Evolutionary conservation across 176 grass and related monocot genomes (phyloP).

Genomic region (Lolium perenne): DNA sequence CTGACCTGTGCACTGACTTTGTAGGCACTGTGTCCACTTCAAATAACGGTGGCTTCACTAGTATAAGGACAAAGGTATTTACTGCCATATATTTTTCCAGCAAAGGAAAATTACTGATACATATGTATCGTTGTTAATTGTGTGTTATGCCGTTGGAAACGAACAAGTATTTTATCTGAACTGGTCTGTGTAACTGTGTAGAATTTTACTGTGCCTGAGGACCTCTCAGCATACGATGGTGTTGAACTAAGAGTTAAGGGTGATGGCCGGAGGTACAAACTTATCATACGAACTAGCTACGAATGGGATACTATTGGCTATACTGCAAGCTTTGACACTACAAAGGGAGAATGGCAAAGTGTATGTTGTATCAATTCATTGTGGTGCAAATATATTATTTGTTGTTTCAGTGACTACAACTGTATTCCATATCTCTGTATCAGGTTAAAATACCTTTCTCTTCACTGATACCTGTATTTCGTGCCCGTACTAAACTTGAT

Average conservation of each 20-base stretch:
- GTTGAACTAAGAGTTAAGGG: slow-evolving; percentile 93
- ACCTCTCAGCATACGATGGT: slow-evolving; percentile 92
- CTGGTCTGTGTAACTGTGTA: slow-evolving; percentile 39
- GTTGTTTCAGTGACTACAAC: slow-evolving; percentile 25
- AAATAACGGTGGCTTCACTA: slow-evolving; percentile 97
- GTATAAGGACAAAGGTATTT: slow-evolving; percentile 97
- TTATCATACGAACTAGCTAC: slow-evolving; percentile 82
- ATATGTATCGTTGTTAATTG: slow-evolving; percentile 36
- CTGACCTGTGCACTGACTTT: not conserved
- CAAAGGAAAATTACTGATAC: not conserved
- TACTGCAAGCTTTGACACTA: slow-evolving; percentile 83
- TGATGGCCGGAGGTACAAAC: slow-evolving; percentile 83
- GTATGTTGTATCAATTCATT: slow-evolving; percentile 51
- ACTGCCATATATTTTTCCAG: slow-evolving; percentile 23
- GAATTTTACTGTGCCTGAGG: slow-evolving; percentile 86
- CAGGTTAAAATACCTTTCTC: slow-evolving; percentile 87
- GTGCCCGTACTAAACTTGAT: slow-evolving; percentile 84
- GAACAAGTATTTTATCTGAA: not conserved
- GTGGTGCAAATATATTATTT: slow-evolving; percentile 18
- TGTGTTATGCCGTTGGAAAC: not conserved
- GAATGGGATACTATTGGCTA: slow-evolving; percentile 96
- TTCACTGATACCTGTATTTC: slow-evolving; percentile 80
- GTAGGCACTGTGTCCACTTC: slow-evolving; percentile 88
- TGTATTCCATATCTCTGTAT: slow-evolving; percentile 39
- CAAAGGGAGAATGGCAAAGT: slow-evolving; percentile 83